These are phyloP conservation scores for Corylus americana DNA, from an alignment of 306 rosid genomes.

Conservation along the genomic window DNA sequence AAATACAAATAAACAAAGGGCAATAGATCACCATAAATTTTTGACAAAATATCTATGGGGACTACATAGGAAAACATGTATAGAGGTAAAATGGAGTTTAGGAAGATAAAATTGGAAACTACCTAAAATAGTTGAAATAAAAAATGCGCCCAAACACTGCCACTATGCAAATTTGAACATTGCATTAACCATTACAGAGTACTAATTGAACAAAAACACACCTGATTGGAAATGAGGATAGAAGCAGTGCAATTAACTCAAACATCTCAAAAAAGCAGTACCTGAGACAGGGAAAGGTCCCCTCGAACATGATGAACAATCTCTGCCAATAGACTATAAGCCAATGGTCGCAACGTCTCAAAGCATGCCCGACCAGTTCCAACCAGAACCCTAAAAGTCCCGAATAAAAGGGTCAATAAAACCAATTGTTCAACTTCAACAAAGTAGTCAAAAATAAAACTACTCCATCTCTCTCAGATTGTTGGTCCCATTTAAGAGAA, in stretches of 20 bases:
- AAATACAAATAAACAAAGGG: slow-evolving; percentile 1
- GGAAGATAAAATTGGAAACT: neutral
- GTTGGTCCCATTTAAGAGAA: neutral
- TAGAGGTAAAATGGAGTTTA: neutral
- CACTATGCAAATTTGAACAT: neutral
- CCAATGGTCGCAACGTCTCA: slow-evolving; percentile 94
- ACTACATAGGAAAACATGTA: neutral
- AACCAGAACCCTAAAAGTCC: slow-evolving; percentile 74
- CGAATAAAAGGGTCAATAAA: slow-evolving; percentile 27
- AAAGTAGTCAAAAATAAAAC: neutral
- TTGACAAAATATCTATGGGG: neutral
- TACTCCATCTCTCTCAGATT: neutral
- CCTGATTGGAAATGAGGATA: slow-evolving; percentile 17
- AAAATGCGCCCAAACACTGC: neutral
- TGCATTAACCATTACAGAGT: neutral
- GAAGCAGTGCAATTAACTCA: neutral
- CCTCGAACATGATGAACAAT: slow-evolving; percentile 98
- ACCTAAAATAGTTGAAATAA: neutral
- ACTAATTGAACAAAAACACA: slow-evolving; percentile 13
- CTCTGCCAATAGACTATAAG: slow-evolving; percentile 96
- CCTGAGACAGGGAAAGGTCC: slow-evolving; percentile 91
- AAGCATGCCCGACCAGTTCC: slow-evolving; percentile 99
- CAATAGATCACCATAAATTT: neutral
- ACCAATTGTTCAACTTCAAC: slow-evolving; percentile 5
- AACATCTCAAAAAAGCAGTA: slow-evolving; percentile 22